phyloP scores from a whole-genome alignment of 23 red algal genomes.

The Gracilaria gracilis region DNA sequence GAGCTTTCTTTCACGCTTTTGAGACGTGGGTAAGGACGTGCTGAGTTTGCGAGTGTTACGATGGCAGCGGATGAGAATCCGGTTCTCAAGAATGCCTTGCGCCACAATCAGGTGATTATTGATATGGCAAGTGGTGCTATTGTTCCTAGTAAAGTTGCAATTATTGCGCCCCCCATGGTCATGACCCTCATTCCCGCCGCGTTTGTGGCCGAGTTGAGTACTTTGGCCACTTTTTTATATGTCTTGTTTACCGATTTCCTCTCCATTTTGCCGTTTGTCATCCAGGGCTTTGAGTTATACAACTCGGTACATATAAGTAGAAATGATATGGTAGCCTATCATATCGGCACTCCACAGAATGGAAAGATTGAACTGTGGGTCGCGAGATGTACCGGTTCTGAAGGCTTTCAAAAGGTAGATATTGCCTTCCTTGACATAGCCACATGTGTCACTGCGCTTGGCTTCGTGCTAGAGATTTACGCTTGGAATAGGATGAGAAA shows the following conservation, averaged over 20 bases:
- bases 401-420: conserved; percentile 5
- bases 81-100: neutral
- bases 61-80: neutral
- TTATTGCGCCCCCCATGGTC: conserved; percentile 24
- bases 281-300: conserved; percentile 25
- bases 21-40: neutral
- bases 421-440: conserved; percentile 30
- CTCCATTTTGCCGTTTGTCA: conserved; percentile 20
- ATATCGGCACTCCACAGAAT: neutral
- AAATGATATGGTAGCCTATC: neutral
- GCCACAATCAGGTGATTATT: conserved; percentile 17
- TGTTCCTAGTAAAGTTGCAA: conserved; percentile 20
- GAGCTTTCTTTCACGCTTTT: neutral
- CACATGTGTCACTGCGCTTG: neutral
- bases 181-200: conserved; percentile 48
- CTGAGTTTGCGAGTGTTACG: neutral
- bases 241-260: conserved; percentile 23
- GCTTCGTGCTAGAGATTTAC: conserved; percentile 5
- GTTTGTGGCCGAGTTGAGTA: conserved; percentile 33
- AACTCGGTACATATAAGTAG: neutral
- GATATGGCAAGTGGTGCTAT: conserved; percentile 21
- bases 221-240: conserved; percentile 17
- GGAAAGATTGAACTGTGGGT: conserved; percentile 28
- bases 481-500: neutral
- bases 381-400: conserved; percentile 10